Percentiles rank a stretch among this genome's conserved stretches.
phyloP scores from a whole-genome alignment of 495 filamentous ascomycete species.

The Penicillium paradoxum region DNA sequence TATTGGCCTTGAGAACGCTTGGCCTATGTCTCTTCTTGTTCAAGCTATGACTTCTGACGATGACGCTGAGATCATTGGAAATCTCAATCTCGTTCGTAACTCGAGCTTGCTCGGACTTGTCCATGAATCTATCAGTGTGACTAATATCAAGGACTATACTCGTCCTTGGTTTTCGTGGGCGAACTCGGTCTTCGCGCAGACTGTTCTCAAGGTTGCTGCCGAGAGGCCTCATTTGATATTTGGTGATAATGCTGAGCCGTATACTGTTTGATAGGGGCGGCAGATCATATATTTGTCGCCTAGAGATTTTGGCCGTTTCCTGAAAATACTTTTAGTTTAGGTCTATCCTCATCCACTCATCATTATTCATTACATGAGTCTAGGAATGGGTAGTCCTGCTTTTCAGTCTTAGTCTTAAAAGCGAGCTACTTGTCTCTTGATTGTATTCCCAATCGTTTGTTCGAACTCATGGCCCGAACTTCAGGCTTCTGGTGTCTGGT shows the following conservation, averaged over 20 bases:
- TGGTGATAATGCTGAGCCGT: conserved; percentile 47
- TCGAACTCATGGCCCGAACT: too few relatives aligned
- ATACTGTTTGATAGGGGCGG: conserved; percentile 19
- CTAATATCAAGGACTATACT: conserved; percentile 68
- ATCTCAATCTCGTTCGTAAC: conserved; percentile 66
- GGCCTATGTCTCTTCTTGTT: conserved; percentile 92
- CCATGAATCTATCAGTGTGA: conserved; percentile 90
- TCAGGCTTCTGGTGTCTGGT: too few relatives aligned
- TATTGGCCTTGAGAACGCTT: conserved; percentile 81
- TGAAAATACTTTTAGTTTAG: background rate
- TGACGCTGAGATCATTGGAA: conserved; percentile 72
- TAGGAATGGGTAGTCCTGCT: background rate
- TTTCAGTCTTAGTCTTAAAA: too few relatives aligned
- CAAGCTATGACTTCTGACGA: conserved; percentile 88
- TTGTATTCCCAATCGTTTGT: too few relatives aligned
- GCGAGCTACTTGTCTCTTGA: too few relatives aligned
- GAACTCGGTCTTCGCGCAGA: conserved; percentile 93
- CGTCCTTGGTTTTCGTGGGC: conserved; percentile 97
- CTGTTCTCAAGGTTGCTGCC: conserved; percentile 80
- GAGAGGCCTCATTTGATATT: conserved; percentile 88
- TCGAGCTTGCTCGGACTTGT: conserved; percentile 73
- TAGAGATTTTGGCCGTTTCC: background rate
- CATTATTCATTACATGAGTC: background rate
- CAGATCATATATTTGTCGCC: background rate
- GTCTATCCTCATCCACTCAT: background rate